Base-by-base conservation (phyloP, 192 early-diverging fungal species). In the Rhizophagus prolifer region DNA sequence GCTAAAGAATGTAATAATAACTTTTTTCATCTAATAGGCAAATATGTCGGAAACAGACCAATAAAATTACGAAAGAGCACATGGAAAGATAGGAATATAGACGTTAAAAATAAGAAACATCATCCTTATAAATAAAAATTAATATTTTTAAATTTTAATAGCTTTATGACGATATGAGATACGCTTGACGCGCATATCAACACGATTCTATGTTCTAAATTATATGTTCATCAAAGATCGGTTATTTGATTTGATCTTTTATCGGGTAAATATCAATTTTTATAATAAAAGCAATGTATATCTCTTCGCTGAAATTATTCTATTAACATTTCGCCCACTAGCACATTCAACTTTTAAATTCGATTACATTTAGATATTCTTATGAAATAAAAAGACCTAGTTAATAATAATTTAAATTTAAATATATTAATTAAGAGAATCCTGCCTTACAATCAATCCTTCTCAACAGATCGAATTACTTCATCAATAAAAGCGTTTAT, bases 41-140 rank as follows among this genome's bases (percentile, higher is more conserved):
- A 98, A 84, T 98, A 97, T 81, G 92, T 98, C 6, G 97, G 97
- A 36, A 96, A 94, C 76, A 82, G 96, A 60, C 97, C 97, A 4
- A 95, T 98, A 74, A 96, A 95, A 78, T 88, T 98, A 54, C 89
- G 95, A 44, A 97, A 97, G 79, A 95, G 94, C 74, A 94, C 82
- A 31, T 97, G 96, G 96, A 92, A 94, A 70, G 94, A 97, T 38
- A 90, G 96, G 64, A 95, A 92, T 79, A 88, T 91, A 1, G 94
- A 96, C 72, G 87, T 88, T 70, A 75, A 75, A 75, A 46, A 13
- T 13, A 75, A 64, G 25, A 75, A 75, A 58, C 63, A 75, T 36
- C 60, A 75, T 75, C 74, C 74, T 31, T 75, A 75, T n/a, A 65
- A 64, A 75, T 75, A 75, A 47, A 46, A 47, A 46, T 23, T 23